These are phyloP conservation scores for Odontarrhena argentea DNA, from an alignment of 345 rosid species.

Conservation along the genomic window DNA sequence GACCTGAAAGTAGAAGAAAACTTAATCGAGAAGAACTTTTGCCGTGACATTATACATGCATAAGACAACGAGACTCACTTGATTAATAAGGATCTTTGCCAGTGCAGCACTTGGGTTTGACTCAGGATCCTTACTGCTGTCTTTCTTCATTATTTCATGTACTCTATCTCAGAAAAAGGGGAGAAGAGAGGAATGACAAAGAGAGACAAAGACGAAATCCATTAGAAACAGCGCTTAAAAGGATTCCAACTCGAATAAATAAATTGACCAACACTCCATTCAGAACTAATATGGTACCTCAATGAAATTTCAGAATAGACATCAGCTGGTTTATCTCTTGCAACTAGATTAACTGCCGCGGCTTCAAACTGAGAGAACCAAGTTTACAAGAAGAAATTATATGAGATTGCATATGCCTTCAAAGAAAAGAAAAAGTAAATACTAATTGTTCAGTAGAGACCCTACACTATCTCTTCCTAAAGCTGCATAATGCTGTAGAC, in stretches of 20 bases:
- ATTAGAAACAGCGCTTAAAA: slow-evolving; percentile 1
- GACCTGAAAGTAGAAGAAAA: slow-evolving; percentile 63
- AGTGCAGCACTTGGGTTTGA: slow-evolving; percentile 67
- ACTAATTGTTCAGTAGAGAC: slow-evolving; percentile 31
- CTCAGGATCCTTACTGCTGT: slow-evolving; percentile 76
- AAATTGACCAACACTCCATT: not conserved
- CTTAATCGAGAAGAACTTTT: not conserved
- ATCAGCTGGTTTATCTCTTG: slow-evolving; percentile 87
- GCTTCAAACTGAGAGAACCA: slow-evolving; percentile 72
- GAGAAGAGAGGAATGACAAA: not conserved
- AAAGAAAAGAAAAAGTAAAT: slow-evolving; percentile 8
- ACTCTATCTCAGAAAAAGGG: slow-evolving; percentile 56
- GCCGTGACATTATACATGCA: not conserved
- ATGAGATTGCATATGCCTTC: slow-evolving; percentile 14
- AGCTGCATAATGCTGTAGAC: slow-evolving; percentile 98
- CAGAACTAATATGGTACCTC: slow-evolving; percentile 56
- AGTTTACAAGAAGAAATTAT: slow-evolving; percentile 29
- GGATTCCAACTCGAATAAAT: slow-evolving; percentile 17
- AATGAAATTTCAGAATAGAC: slow-evolving; percentile 90
- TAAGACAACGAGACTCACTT: slow-evolving; percentile 51
- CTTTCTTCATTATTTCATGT: slow-evolving; percentile 79
- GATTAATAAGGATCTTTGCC: slow-evolving; percentile 78
- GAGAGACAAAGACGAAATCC: slow-evolving; percentile 23
- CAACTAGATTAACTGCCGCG: slow-evolving; percentile 91
- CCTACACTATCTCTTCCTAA: slow-evolving; percentile 92